phyloP scores from a whole-genome alignment of 768 basidiomycete genomes.

The Panellus pusillus region DNA sequence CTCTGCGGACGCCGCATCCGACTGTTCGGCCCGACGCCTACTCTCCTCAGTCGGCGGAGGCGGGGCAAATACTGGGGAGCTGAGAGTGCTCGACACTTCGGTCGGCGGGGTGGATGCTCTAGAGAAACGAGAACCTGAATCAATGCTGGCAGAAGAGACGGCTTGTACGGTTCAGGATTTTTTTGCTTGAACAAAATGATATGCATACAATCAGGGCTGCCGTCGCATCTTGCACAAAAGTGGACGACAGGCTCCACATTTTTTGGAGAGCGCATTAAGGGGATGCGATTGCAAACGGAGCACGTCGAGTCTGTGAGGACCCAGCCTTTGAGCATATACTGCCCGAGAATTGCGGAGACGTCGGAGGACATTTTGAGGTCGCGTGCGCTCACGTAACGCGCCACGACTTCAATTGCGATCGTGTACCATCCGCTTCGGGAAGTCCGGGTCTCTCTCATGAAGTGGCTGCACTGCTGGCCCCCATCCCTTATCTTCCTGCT shows the following conservation, averaged over 20 bases:
- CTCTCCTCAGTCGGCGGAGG: constrained; percentile 67
- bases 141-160: constrained; percentile 34
- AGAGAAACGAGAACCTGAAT: constrained; percentile 54
- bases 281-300: constrained; percentile 36
- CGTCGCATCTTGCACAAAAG: constrained; percentile 68
- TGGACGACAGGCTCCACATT: constrained; percentile 42
- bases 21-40: constrained; percentile 72
- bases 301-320: constrained; percentile 31
- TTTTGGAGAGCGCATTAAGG: constrained; percentile 71
- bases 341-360: constrained; percentile 62
- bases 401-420: constrained; percentile 3
- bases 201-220: constrained; percentile 33
- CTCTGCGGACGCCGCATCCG: constrained; percentile 75
- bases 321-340: constrained; percentile 79
- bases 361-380: constrained; percentile 29
- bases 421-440: constrained; percentile 2
- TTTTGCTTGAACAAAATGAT: neutral
- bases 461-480: constrained; percentile 54
- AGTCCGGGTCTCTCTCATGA: constrained; percentile 39
- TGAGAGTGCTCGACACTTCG: constrained; percentile 61
- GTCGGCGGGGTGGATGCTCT: constrained; percentile 78
- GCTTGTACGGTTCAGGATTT: neutral
- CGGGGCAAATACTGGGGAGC: constrained; percentile 63
- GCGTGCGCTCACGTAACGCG: neutral
- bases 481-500: constrained; percentile 44